phyloP scores from a whole-genome alignment of 2,329 filamentous ascomycete genomes.

The Parascedosporium putredinis region DNA sequence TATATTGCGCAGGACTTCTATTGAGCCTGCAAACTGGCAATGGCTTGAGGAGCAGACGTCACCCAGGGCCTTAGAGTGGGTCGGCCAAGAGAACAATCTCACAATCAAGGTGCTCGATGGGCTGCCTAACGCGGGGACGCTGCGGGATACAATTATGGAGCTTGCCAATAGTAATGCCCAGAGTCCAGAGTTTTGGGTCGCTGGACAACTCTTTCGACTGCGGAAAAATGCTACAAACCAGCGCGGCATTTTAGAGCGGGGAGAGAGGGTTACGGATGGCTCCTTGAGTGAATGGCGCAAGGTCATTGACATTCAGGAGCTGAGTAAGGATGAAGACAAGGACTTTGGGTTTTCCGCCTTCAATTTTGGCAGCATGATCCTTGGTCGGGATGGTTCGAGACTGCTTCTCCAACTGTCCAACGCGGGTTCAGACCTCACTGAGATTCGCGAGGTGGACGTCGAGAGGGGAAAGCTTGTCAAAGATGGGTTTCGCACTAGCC shows the following conservation, averaged over 20 bases:
- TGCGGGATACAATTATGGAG: background rate
- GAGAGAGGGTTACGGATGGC: background rate
- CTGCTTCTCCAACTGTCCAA: slow-evolving; percentile 1
- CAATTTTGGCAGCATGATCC: background rate
- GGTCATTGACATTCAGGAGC: background rate
- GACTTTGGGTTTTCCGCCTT: background rate
- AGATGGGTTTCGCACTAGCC: slow-evolving; percentile 1
- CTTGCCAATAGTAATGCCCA: background rate
- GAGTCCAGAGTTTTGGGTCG: background rate
- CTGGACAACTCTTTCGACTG: background rate
- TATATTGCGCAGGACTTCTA: background rate
- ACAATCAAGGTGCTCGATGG: background rate
- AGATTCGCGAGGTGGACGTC: slow-evolving; percentile 4
- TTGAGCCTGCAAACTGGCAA: background rate
- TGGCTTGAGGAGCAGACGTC: background rate
- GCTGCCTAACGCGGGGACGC: background rate
- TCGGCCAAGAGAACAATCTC: background rate
- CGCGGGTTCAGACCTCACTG: slow-evolving; percentile 1
- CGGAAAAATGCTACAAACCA: background rate
- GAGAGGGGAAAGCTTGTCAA: background rate
- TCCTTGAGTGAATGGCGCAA: background rate
- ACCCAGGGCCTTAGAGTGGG: background rate
- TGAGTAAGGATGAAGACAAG: background rate
- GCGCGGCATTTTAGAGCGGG: background rate
- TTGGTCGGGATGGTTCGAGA: background rate